Evolutionary conservation across 1,284 basidiomycete genomes (phyloP).

Genomic region (Malassezia furfur): DNA sequence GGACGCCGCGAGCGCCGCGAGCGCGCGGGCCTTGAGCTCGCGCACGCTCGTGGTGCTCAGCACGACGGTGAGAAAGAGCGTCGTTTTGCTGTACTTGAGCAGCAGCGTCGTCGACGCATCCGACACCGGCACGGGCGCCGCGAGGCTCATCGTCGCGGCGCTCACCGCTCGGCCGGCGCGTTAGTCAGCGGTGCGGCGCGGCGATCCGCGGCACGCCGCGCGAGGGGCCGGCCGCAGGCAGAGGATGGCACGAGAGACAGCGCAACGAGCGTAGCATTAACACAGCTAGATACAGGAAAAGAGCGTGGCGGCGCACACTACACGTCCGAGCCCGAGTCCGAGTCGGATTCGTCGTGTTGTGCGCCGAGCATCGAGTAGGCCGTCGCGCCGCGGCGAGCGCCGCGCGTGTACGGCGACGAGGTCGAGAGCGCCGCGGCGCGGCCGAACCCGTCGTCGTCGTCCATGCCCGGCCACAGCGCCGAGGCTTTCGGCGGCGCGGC

Average conservation of each 20-base stretch:
- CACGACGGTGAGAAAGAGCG: constrained; percentile 3
- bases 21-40: not conserved
- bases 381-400: not conserved
- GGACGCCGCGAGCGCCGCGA: constrained; percentile 1
- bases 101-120: constrained; percentile 7
- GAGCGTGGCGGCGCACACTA: not conserved
- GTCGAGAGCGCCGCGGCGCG: not conserved
- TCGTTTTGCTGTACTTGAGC: constrained; percentile 13
- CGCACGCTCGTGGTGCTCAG: constrained; percentile 4
- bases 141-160: not conserved
- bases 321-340: not conserved
- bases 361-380: not conserved
- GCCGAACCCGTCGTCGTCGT: constrained; percentile 4
- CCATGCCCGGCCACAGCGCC: not conserved
- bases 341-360: not conserved
- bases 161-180: not conserved
- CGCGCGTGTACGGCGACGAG: constrained; percentile 9
- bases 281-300: not conserved
- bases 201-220: too few species aligned
- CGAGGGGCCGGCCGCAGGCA: too few species aligned
- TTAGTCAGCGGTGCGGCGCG: not conserved
- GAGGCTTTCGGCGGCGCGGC: not conserved
- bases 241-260: too few species aligned
- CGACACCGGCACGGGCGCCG: not conserved
- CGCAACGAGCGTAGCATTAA: not conserved